Base-by-base conservation (phyloP, 345 rosid species). In the Noccaea bulbosa region DNA sequence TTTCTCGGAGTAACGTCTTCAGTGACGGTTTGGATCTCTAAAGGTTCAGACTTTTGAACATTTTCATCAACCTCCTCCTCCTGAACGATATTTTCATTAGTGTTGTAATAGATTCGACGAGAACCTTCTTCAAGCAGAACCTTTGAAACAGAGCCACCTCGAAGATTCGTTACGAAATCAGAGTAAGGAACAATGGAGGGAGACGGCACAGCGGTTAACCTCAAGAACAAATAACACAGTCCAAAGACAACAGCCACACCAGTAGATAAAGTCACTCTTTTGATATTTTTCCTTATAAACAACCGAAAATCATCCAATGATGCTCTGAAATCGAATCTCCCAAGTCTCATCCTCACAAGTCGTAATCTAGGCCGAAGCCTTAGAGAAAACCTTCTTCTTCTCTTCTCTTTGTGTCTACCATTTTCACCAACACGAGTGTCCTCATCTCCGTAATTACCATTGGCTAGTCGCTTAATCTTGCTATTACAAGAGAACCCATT, bases 91-190 rank as follows among this genome's bases (percentile, higher is more conserved):
- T 63, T 69, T 50, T 61, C 59, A 51, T 84, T 39, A 7, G 48
- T 67, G 59, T 84, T 86, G 67, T 85, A 93, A 76, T 87, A 93
- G 82, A 93, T 85, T 7, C 90, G 85, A 50, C 95, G 98, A 71
- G 97, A 93, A 22, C 92, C 97, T 80, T 93, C 98, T 87, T 87
- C 96, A 6, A 91, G 81, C 75, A 93, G 80, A 64, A 93, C 88
- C 52, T 85, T 88, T 0, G 85, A 80, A 58, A 91, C 95, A 52
- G 83, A 80, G 41, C 91, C 88, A 49, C 65, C 82, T 65, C 84
- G 88, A 65, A 93, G 94, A 80, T 84, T 87, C 9, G 78, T 58
- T 8, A 93, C 78, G 50, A 93, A 84, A 37, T 89, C 97, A 0
- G 97, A 93, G 76, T 93, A 93, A 1, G 97, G 96, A 62, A 93